These are phyloP conservation scores for Fusarium penzigii DNA, from an alignment of 2,329 filamentous ascomycete genomes.

Conservation along the genomic window DNA sequence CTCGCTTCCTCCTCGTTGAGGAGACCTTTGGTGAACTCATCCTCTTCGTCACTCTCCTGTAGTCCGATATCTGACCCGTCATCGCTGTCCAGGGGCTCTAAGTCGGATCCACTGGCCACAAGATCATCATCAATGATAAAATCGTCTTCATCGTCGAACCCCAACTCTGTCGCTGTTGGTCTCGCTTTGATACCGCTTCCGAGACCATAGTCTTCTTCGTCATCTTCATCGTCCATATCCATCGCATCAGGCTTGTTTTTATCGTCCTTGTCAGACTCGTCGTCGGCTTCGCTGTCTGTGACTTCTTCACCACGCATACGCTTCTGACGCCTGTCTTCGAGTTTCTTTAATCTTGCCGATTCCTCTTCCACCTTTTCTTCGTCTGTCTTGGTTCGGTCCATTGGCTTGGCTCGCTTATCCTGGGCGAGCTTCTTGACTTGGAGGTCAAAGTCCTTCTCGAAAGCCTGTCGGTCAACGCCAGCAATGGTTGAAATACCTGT, in stretches of 20 bases:
- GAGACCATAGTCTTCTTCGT: conserved; percentile 60
- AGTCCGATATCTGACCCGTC: conserved; percentile 50
- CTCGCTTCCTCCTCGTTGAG: conserved; percentile 59
- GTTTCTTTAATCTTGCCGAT: conserved; percentile 71
- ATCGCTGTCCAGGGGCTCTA: conserved; percentile 58
- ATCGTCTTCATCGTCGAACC: conserved; percentile 91
- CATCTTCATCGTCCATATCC: conserved; percentile 41
- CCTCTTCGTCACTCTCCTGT: conserved; percentile 44
- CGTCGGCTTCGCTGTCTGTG: conserved; percentile 63
- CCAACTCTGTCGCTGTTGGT: conserved; percentile 62
- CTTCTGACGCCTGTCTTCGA: conserved; percentile 79
- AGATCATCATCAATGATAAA: conserved; percentile 89
- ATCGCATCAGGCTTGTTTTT: conserved; percentile 40
- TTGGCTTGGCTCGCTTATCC: conserved; percentile 82
- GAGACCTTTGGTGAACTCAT: conserved; percentile 72
- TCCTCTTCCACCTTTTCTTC: conserved; percentile 82
- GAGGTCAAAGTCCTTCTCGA: conserved; percentile 86
- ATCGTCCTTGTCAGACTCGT: conserved; percentile 42
- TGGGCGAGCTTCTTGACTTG: conserved; percentile 79
- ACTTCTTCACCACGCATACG: conserved; percentile 86
- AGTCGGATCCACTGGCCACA: conserved; percentile 75
- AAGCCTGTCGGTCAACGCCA: conserved; percentile 64
- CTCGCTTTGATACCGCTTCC: conserved; percentile 59
- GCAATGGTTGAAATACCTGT: conserved; percentile 36
- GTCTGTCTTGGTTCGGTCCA: conserved; percentile 86